Evolutionary conservation across 1,284 basidiomycete species (phyloP).

Genomic region (Pterulicium gracile): DNA sequence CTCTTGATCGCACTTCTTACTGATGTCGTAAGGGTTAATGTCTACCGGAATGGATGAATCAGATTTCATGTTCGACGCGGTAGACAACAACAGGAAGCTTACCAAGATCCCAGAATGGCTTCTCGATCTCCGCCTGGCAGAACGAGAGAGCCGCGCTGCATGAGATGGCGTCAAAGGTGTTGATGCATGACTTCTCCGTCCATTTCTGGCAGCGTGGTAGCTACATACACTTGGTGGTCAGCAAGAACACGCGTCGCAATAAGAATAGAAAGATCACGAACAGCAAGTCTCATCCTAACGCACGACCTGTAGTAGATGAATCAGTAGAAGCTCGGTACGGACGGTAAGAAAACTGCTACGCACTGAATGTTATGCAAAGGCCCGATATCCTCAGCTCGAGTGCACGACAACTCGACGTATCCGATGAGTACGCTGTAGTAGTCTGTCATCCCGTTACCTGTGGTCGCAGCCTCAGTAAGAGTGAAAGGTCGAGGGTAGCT

Average conservation of each 20-base stretch:
- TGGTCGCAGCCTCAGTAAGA: neutral
- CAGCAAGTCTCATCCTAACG: slow-evolving; percentile 1
- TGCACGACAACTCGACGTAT: neutral
- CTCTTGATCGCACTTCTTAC: slow-evolving; percentile 40
- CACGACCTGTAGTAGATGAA: neutral
- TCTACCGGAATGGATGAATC: slow-evolving; percentile 14
- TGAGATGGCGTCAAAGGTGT: slow-evolving; percentile 20
- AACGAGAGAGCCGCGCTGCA: slow-evolving; percentile 24
- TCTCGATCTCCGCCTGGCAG: slow-evolving; percentile 16
- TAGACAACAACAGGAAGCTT: neutral
- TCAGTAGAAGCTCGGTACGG: neutral
- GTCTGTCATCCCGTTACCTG: slow-evolving; percentile 1
- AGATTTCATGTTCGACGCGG: neutral
- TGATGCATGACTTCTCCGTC: slow-evolving; percentile 13
- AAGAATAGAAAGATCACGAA: neutral
- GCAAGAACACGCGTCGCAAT: neutral
- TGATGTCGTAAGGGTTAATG: slow-evolving; percentile 53
- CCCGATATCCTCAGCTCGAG: neutral
- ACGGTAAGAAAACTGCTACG: neutral
- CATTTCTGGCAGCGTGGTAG: slow-evolving; percentile 6
- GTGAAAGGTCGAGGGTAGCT: neutral
- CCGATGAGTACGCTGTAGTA: neutral
- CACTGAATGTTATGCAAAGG: neutral
- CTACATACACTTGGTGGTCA: neutral
- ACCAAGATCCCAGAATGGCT: slow-evolving; percentile 12